phyloP scores from a whole-genome alignment of 257 asterid genomes.

The Primulina eburnea region DNA sequence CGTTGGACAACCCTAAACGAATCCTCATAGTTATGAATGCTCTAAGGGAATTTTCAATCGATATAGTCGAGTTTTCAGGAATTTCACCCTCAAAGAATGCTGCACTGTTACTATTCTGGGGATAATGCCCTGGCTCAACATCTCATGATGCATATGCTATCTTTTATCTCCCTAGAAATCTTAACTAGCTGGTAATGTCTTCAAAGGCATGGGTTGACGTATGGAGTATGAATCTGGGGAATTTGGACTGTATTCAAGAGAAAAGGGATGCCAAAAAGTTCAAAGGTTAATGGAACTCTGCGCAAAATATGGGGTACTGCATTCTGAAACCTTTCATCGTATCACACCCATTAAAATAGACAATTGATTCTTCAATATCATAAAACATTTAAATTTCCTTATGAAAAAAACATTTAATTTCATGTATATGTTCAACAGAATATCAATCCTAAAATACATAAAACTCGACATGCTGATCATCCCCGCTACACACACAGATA shows the following conservation, averaged over 20 bases:
- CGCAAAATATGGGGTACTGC: conserved; percentile 51
- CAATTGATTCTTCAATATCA: background rate
- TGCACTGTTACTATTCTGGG: conserved; percentile 56
- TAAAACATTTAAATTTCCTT: background rate
- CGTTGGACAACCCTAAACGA: conserved; percentile 39
- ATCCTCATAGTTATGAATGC: conserved; percentile 58
- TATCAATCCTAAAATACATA: too few species aligned
- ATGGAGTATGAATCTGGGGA: conserved; percentile 35
- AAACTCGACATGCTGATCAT: too few species aligned
- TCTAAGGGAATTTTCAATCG: conserved; percentile 47
- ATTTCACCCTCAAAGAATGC: conserved; percentile 35
- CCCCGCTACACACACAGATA: too few species aligned
- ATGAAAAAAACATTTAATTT: too few species aligned
- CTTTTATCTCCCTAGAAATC: background rate
- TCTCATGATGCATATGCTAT: conserved; percentile 31
- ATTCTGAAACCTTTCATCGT: background rate
- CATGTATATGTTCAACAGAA: too few species aligned
- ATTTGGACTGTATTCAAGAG: conserved; percentile 31
- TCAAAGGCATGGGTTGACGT: conserved; percentile 51
- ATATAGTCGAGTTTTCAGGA: conserved; percentile 55
- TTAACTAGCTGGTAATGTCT: conserved; percentile 36
- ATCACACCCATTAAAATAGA: background rate
- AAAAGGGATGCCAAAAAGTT: conserved; percentile 46
- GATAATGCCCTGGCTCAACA: conserved; percentile 55
- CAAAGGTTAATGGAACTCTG: conserved; percentile 48